Percentiles rank a stretch among this genome's conserved stretches.
Evolutionary conservation across 106 monocot species (phyloP).

Genomic region (Dendrobium huoshanense): DNA sequence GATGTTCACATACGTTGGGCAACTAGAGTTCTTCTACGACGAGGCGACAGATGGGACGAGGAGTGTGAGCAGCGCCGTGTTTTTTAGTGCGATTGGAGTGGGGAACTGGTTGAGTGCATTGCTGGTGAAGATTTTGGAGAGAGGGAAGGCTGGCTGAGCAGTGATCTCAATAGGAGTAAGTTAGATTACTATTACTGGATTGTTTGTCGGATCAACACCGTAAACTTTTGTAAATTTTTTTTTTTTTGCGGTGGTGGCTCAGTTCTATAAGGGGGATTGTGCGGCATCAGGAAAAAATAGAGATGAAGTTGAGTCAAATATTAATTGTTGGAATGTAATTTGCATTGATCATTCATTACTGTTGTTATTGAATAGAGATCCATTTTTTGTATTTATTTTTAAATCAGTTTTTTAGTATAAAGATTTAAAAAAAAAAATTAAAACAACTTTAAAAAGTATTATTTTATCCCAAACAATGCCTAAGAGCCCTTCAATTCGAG

Average conservation of each 20-base stretch:
- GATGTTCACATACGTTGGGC: constrained; percentile 43
- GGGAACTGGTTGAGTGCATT: constrained; percentile 25
- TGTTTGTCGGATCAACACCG: constrained; percentile 21
- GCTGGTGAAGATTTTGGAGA: constrained; percentile 21
- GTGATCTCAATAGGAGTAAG: constrained; percentile 28
- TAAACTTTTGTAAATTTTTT: constrained; percentile 27
- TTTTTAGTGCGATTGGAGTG: constrained; percentile 24
- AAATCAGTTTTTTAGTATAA: no score
- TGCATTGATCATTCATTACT: no score
- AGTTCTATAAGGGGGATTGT: constrained; percentile 17
- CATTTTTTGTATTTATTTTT: no score
- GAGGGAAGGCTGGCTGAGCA: constrained; percentile 31
- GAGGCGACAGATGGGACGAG: constrained; percentile 39
- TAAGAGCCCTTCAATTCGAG: no score
- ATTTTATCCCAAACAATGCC: no score
- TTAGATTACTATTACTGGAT: constrained; percentile 51
- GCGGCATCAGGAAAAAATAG: not conserved
- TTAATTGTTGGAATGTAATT: no score
- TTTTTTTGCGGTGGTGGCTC: constrained; percentile 17
- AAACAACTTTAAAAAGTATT: no score
- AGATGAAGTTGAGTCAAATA: not conserved
- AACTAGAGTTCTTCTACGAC: constrained; percentile 55
- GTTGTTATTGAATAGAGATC: no score
- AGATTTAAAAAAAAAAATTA: no score
- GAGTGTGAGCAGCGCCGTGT: constrained; percentile 27